Evolutionary conservation across 306 rosid genomes (phyloP).

Genomic region (Rubus idaeus): DNA sequence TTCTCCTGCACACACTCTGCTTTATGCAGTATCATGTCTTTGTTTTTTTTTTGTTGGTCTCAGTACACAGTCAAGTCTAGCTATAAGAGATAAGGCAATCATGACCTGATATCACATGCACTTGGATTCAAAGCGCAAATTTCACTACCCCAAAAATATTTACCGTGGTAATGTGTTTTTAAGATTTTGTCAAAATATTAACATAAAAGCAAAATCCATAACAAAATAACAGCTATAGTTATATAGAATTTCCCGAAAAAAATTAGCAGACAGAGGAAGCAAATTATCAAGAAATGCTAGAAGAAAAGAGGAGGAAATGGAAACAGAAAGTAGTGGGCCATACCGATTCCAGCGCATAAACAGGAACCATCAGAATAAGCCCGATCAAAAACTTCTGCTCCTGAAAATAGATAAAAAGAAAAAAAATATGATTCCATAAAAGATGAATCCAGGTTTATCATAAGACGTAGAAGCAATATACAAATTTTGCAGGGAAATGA

Average conservation of each 20-base stretch:
- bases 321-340: slow-evolving; percentile 23
- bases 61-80: neutral
- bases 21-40: neutral
- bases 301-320: neutral
- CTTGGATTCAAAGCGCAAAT: neutral
- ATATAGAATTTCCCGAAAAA: neutral
- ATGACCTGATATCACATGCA: neutral
- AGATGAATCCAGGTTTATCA: slow-evolving; percentile 13
- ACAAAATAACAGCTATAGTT: neutral
- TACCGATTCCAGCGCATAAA: slow-evolving; percentile 97
- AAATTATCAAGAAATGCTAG: slow-evolving; percentile 14
- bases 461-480: slow-evolving; percentile 3
- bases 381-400: slow-evolving; percentile 99
- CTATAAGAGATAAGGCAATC: too few relatives aligned
- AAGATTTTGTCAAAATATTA: too few relatives aligned
- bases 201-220: too few relatives aligned
- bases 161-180: neutral
- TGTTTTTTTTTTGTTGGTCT: neutral
- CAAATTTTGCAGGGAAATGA: neutral
- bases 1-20: neutral
- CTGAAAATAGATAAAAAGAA: slow-evolving; percentile 43
- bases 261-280: neutral
- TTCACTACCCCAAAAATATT: too few relatives aligned
- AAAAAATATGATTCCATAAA: neutral
- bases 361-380: slow-evolving; percentile 97